phyloP scores from a whole-genome alignment of 148 eudicot species.

The Diospyros lotus region DNA sequence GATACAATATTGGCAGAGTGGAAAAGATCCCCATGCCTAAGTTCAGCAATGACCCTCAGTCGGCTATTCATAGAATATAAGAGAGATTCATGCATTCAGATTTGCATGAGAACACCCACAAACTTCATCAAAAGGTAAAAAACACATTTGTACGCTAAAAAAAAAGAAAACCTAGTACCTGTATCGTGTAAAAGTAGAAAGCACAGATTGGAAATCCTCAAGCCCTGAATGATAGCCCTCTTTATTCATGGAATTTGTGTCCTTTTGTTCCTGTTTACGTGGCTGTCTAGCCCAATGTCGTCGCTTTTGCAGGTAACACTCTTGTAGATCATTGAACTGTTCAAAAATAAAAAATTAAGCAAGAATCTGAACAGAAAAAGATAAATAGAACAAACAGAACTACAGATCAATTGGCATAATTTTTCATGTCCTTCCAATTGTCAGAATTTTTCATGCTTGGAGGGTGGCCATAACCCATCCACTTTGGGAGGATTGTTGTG shows the following conservation, averaged over 20 bases:
- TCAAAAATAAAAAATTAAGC: neutral
- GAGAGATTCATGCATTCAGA: neutral
- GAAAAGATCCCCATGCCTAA: conserved; percentile 76
- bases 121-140: neutral
- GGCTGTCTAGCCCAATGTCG: conserved; percentile 42
- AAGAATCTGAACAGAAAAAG: neutral
- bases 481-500: neutral
- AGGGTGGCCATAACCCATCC: neutral
- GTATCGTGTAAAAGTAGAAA: conserved; percentile 69
- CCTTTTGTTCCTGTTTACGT: conserved; percentile 27
- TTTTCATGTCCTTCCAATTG: neutral
- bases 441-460: neutral
- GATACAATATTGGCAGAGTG: conserved; percentile 81
- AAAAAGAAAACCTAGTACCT: conserved; percentile 33
- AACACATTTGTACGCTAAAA: neutral
- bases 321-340: conserved; percentile 86
- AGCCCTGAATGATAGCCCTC: conserved; percentile 60
- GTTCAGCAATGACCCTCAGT: conserved; percentile 71
- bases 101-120: conserved; percentile 2
- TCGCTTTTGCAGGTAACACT: conserved; percentile 76
- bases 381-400: neutral
- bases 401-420: neutral
- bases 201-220: conserved; percentile 73
- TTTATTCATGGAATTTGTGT: conserved; percentile 27
- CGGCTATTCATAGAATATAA: conserved; percentile 36